Conservation (phyloP, 139 green algal genomes). For the Nannochloris sp. region DNA sequence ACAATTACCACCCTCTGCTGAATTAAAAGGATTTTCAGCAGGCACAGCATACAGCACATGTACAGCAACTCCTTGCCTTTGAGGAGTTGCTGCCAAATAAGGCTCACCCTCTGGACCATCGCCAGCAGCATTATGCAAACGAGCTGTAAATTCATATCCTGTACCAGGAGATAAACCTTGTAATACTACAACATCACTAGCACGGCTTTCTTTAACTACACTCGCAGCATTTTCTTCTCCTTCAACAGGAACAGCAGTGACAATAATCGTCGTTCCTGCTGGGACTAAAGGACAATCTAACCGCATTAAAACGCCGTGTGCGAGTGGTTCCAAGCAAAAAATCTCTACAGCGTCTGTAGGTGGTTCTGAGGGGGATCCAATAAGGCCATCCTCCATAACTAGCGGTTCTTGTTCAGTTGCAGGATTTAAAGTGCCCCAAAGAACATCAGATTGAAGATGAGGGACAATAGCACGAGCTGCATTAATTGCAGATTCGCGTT, state of each 20-base stretch:
- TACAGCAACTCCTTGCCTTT: conserved; percentile 5
- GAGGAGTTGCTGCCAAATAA: conserved; percentile 1
- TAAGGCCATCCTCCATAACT: too few species aligned
- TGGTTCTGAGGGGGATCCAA: neutral
- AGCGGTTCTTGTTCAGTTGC: too few species aligned
- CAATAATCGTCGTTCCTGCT: neutral
- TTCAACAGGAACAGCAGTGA: neutral
- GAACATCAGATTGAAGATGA: conserved; percentile 19
- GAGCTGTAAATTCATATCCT: conserved; percentile 1
- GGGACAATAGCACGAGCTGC: conserved; percentile 16
- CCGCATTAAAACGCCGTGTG: neutral
- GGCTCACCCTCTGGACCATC: conserved; percentile 1
- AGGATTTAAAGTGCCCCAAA: neutral
- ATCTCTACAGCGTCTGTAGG: neutral
- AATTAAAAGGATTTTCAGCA: too few species aligned
- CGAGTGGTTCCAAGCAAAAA: neutral
- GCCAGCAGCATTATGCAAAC: neutral
- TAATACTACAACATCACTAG: neutral
- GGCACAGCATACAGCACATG: neutral
- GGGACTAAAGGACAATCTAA: neutral
- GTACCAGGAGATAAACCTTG: neutral
- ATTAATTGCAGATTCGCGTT: conserved; percentile 9
- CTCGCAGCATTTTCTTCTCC: neutral
- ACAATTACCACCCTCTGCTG: neutral
- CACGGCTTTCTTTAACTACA: neutral